Conservation (phyloP, 148 eudicot species). For the Silene uniflora region DNA sequence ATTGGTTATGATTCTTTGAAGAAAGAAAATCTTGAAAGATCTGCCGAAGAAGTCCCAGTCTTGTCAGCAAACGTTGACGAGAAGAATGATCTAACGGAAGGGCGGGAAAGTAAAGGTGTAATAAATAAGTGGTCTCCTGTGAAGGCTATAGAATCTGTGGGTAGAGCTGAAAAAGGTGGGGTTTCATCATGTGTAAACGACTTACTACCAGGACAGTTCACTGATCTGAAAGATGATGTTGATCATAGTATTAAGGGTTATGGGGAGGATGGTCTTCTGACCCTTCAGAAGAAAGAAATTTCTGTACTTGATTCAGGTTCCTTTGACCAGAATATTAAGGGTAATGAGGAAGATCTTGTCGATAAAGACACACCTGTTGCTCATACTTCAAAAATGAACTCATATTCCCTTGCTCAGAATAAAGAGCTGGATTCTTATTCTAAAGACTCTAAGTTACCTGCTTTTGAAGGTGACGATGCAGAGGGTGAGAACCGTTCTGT, state of each 20-base stretch:
- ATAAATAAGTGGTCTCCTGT: background rate
- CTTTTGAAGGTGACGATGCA: slow-evolving; percentile 25
- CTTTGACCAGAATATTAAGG: slow-evolving; percentile 8
- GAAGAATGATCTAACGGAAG: background rate
- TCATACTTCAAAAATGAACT: background rate
- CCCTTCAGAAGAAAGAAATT: slow-evolving; percentile 15
- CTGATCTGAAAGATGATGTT: slow-evolving; percentile 11
- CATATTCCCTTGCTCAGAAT: slow-evolving; percentile 9
- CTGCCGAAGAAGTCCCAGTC: background rate
- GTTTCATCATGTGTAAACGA: slow-evolving; percentile 16
- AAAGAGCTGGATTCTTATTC: background rate
- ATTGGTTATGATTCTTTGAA: background rate
- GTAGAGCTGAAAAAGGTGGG: background rate
- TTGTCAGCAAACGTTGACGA: background rate
- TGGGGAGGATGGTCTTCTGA: background rate
- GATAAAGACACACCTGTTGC: slow-evolving; percentile 13
- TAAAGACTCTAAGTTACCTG: slow-evolving; percentile 25
- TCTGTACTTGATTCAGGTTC: background rate
- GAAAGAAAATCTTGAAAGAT: slow-evolving; percentile 3
- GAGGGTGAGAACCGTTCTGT: slow-evolving; percentile 19
- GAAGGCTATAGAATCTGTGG: background rate
- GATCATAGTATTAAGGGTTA: background rate
- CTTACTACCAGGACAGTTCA: slow-evolving; percentile 16
- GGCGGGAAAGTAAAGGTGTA: background rate
- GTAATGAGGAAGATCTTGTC: slow-evolving; percentile 6